Conservation (phyloP, 352 stramenopile genomes). For the Phytopythium aichiense region DNA sequence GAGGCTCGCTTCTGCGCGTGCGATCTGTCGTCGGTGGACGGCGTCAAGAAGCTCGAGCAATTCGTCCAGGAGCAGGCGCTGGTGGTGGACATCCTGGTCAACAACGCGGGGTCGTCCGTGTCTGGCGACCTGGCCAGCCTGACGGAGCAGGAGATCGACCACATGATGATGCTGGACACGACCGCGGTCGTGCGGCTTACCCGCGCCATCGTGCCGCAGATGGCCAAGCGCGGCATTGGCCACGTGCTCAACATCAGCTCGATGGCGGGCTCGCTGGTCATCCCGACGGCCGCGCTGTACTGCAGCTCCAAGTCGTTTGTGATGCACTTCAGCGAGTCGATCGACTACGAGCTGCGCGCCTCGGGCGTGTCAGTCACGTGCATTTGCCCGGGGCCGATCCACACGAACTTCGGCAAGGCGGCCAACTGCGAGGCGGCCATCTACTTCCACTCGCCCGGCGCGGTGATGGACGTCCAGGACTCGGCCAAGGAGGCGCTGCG, state of each 20-base stretch:
- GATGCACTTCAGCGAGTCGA: slow-evolving; percentile 56
- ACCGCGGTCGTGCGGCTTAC: slow-evolving; percentile 44
- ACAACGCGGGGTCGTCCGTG: slow-evolving; percentile 54
- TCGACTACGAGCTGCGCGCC: slow-evolving; percentile 68
- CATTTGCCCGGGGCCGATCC: slow-evolving; percentile 52
- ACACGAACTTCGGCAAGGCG: slow-evolving; percentile 59
- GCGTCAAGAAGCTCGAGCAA: slow-evolving; percentile 30
- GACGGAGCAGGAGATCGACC: slow-evolving; percentile 25
- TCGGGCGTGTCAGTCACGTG: slow-evolving; percentile 63
- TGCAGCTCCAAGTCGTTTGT: slow-evolving; percentile 67
- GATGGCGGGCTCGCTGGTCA: slow-evolving; percentile 41
- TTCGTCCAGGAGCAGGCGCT: slow-evolving; percentile 42
- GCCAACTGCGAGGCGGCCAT: slow-evolving; percentile 36
- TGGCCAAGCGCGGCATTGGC: slow-evolving; percentile 59
- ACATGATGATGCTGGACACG: slow-evolving; percentile 63
- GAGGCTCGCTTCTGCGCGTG: slow-evolving; percentile 35
- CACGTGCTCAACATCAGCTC: slow-evolving; percentile 77
- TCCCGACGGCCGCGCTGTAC: slow-evolving; percentile 59
- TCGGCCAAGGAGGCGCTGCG: slow-evolving; percentile 37
- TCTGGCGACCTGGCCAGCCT: slow-evolving; percentile 32
- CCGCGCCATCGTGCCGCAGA: slow-evolving; percentile 53
- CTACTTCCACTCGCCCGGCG: slow-evolving; percentile 36
- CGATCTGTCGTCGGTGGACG: slow-evolving; percentile 36
- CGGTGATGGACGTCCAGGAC: slow-evolving; percentile 32
- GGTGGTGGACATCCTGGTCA: slow-evolving; percentile 70